Evolutionary conservation across 2,329 filamentous ascomycete genomes (phyloP), one percentile per base, ranked within the genome.

Genomic region (Tolypocladium inflatum): DNA sequence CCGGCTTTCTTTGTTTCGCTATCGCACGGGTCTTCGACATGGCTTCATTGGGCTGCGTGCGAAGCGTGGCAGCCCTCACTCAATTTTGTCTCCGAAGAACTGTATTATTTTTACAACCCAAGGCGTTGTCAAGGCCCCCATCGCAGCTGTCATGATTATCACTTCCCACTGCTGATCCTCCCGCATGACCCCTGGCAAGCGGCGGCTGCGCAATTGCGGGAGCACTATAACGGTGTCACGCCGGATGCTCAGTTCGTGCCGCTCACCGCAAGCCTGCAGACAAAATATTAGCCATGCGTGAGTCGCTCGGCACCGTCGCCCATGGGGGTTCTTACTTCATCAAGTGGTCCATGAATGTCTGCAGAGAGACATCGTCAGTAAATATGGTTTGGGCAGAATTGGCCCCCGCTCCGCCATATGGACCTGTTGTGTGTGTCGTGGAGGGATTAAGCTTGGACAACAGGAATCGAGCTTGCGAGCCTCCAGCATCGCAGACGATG

Each of bases 311-410:
- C 9, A 9, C 33, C 26, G 26, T 33, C 2, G 5, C 19, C 10
- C 26, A 33, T 8, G 10, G 19, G 10, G 19, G 30, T 37, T 10
- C 87, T 76, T 80, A 92, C 90, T 99, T 99, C 94, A 99, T 99
- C 71, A 99, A 79, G 76, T 97, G 92, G 68, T 99, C 94, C 94
- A 99, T 99, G 71, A 99, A 99, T 1, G 93, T 97, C 75, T 97
- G 93, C 70, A 99, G 78, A 57, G 91, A 97, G 57, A 99, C 94
- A 73, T 99, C 94, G 69, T 99, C 94, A 1, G 94, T 99, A 77
- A 99, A 99, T 67, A 99, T 99, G 6, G 94, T 99, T 75, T 99
- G 94, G 10, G 93, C 92, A 53, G 89, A 92, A 68, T 93, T 90
- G 3, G 83, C 82, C 37, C 89, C 86, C 54, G 93, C 89, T 61